Evolutionary conservation across 2,329 filamentous ascomycete species (phyloP), one percentile per base, ranked within the genome.

Genomic region (Pseudohalonectria lignicola): DNA sequence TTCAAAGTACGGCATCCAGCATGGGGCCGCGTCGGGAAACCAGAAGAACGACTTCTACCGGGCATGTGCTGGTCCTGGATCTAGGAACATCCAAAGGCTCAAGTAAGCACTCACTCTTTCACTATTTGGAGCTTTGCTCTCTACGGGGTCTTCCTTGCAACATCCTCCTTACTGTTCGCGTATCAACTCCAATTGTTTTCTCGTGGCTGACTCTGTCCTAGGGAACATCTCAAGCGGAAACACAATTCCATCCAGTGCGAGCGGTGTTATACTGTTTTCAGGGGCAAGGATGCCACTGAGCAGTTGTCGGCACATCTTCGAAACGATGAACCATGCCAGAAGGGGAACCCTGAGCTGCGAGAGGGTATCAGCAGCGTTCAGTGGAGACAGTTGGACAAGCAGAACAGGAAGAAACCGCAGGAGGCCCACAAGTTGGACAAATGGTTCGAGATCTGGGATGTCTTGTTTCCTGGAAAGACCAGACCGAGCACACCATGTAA

Each of bases 381-480:
- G 15, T 53, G 51, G 51, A 44, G 44, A 18, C 42, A 36, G 19
- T 40, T 52, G 8, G 49, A 53, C 28, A 47, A 45, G 36, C 46
- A 53, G 31, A 51, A 48, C 37, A 42, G 48, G 16, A 51, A 47
- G 34, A 53, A 50, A 40, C 52, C 47, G 30, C 49, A 52, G 31
- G 49, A 53, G 28, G 43, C 41, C 20, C 47, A 53, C 41, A 44
- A 47, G 36, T 34, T 53, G 6, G 51, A 52, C 33, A 51, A 50
- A 30, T 53, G 51, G 51, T 51, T 47, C 34, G 51, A 52, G 39
- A 53, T 53, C 16, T 53, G 51, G 51, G 41, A 40, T 4, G 44
- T 52, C 8, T 39, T 53, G 3, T 53, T 53, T 21, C 49, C 49
- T 0, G 46, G 41, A 3, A 40, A 37, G 1, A 16, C 30, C 3